Conservation (phyloP, 169 alveolate species). For the Plasmodium chabaudi region DNA sequence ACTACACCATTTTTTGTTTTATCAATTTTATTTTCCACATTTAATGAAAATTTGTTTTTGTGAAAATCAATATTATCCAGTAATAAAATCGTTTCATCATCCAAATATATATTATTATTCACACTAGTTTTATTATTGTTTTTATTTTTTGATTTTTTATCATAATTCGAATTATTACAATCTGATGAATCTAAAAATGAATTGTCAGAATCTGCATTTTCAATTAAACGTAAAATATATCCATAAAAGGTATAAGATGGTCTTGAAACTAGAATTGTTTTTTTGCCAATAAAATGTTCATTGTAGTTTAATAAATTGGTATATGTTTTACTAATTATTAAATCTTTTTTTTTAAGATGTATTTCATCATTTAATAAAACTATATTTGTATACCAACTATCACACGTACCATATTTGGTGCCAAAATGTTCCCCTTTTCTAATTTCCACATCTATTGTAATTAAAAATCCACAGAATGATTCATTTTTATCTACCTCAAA, state of each 20-base stretch:
- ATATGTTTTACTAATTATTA: constrained; percentile 77
- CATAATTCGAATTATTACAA: neutral
- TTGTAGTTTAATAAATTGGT: constrained; percentile 83
- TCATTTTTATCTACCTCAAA: constrained; percentile 80
- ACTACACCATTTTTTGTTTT: neutral
- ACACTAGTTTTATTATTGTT: neutral
- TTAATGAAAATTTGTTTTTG: neutral
- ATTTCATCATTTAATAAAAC: constrained; percentile 81
- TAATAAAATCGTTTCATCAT: constrained; percentile 47
- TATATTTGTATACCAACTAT: constrained; percentile 86
- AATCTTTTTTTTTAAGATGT: constrained; percentile 78
- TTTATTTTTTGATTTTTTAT: neutral
- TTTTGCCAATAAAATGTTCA: constrained; percentile 75
- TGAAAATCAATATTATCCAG: constrained; percentile 46
- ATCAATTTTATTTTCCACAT: neutral
- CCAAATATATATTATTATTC: constrained; percentile 27
- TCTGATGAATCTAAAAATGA: neutral
- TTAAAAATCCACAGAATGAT: constrained; percentile 85
- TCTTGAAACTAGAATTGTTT: constrained; percentile 82
- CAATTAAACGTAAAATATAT: constrained; percentile 40
- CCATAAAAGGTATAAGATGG: constrained; percentile 83
- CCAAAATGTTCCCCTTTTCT: constrained; percentile 89
- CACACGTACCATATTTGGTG: constrained; percentile 86
- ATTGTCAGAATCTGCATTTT: neutral
- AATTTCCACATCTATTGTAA: constrained; percentile 89